phyloP scores from a whole-genome alignment of 2,329 filamentous ascomycete species.

The Diaporthe velutina region DNA sequence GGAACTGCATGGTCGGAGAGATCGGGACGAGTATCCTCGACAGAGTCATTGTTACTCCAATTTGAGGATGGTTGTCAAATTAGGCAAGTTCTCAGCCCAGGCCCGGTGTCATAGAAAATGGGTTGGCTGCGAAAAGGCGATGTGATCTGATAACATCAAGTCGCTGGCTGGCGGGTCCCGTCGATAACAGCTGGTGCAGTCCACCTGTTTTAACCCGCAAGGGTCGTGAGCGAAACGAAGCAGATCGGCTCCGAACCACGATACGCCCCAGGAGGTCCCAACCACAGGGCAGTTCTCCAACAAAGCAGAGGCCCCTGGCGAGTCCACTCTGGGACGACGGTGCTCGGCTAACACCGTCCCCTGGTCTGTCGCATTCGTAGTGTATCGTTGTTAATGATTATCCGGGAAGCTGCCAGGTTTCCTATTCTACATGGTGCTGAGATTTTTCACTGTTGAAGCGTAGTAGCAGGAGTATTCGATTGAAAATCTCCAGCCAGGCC shows the following conservation, averaged over 20 bases:
- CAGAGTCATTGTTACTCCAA: background rate
- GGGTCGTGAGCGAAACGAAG: slow-evolving; percentile 15
- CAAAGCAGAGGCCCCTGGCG: background rate
- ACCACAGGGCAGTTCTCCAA: slow-evolving; percentile 26
- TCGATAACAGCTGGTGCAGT: background rate
- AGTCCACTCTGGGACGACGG: slow-evolving; percentile 5
- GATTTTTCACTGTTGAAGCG: background rate
- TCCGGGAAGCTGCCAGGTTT: background rate
- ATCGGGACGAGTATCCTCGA: background rate
- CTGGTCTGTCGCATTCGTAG: background rate
- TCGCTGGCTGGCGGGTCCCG: background rate
- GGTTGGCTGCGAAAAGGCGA: background rate
- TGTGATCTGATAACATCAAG: background rate
- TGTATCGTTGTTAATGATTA: background rate
- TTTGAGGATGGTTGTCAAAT: background rate
- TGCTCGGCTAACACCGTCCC: background rate
- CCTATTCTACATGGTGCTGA: background rate
- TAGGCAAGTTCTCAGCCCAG: background rate
- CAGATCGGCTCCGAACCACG: slow-evolving; percentile 33
- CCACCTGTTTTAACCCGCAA: slow-evolving; percentile 29
- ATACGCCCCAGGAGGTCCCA: slow-evolving; percentile 14
- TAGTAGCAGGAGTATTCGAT: background rate
- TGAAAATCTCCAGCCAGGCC: background rate
- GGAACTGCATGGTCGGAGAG: background rate
- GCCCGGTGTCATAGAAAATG: background rate